These are phyloP conservation scores for Rhizodiscina lignyota DNA, from an alignment of 495 filamentous ascomycete genomes.

Conservation along the genomic window DNA sequence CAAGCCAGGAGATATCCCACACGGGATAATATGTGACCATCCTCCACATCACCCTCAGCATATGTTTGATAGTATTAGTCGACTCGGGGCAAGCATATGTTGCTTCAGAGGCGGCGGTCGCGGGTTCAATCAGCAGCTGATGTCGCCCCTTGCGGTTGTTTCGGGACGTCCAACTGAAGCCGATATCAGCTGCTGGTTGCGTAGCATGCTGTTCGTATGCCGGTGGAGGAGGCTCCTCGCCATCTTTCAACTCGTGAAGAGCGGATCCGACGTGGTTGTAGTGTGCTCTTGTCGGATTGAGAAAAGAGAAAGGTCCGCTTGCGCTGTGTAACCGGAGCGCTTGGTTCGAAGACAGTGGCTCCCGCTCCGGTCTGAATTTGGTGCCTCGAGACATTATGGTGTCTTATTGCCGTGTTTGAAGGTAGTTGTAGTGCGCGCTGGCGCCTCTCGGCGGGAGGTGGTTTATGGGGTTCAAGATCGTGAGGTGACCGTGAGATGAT, in stretches of 20 bases:
- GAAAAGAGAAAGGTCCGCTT: slow-evolving; percentile 27
- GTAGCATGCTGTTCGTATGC: neutral
- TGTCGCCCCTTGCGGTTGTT: slow-evolving; percentile 60
- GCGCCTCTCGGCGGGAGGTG: no score
- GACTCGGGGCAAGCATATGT: no score
- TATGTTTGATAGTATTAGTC: no score
- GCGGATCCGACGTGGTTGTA: slow-evolving; percentile 1
- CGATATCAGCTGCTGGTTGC: slow-evolving; percentile 8
- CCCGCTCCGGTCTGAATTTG: no score
- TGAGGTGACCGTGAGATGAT: no score
- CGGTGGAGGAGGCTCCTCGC: slow-evolving; percentile 1
- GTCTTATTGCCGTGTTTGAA: no score
- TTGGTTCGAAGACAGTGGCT: no score
- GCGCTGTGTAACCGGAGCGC: no score
- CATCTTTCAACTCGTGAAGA: slow-evolving; percentile 1
- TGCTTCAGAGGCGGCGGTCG: no score
- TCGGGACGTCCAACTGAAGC: slow-evolving; percentile 41
- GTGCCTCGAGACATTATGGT: no score
- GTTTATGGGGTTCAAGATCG: no score
- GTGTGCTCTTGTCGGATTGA: slow-evolving; percentile 34
- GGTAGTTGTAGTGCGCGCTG: no score
- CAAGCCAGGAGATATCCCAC: slow-evolving; percentile 54
- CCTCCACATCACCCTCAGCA: slow-evolving; percentile 27
- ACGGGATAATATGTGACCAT: slow-evolving; percentile 43
- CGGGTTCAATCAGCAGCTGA: slow-evolving; percentile 30